Percentiles rank a stretch among this genome's conserved stretches.
Conservation (phyloP, 1,139 yeast species). For the Pichia sp. region DNA sequence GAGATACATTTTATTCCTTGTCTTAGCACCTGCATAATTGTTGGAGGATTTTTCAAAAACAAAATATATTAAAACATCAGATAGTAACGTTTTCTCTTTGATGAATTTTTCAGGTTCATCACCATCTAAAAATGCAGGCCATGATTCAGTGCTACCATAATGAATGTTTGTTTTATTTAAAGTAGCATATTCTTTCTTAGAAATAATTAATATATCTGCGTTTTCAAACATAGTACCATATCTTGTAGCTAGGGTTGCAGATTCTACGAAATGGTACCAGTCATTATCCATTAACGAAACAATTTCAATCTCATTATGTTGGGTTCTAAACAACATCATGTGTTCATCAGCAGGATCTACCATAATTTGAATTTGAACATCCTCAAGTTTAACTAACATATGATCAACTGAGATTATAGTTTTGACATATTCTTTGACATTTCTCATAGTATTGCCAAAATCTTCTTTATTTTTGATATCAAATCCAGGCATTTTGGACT, state of each 20-base stretch:
- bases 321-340: conserved; percentile 61
- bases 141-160: conserved; percentile 31
- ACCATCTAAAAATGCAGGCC: conserved; percentile 80
- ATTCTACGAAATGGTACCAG: conserved; percentile 14
- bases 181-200: conserved; percentile 38
- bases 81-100: conserved; percentile 18
- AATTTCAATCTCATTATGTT: conserved; percentile 63
- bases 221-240: conserved; percentile 65
- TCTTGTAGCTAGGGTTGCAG: conserved; percentile 48
- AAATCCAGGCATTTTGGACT: neutral
- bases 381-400: conserved; percentile 58
- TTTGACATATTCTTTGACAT: conserved; percentile 36
- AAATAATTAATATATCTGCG: conserved; percentile 64
- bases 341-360: conserved; percentile 59
- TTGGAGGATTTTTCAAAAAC: conserved; percentile 22
- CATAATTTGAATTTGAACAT: conserved; percentile 84
- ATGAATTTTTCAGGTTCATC: conserved; percentile 13
- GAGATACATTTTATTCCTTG: conserved; percentile 42
- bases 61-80: conserved; percentile 26
- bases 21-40: conserved; percentile 21
- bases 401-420: conserved; percentile 38
- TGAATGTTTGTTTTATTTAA: conserved; percentile 27
- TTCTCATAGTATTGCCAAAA: conserved; percentile 48
- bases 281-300: conserved; percentile 44
- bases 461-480: conserved; percentile 22